These are phyloP conservation scores for Vanilla planifolia DNA, from an alignment of 106 monocot species.

Conservation along the genomic window DNA sequence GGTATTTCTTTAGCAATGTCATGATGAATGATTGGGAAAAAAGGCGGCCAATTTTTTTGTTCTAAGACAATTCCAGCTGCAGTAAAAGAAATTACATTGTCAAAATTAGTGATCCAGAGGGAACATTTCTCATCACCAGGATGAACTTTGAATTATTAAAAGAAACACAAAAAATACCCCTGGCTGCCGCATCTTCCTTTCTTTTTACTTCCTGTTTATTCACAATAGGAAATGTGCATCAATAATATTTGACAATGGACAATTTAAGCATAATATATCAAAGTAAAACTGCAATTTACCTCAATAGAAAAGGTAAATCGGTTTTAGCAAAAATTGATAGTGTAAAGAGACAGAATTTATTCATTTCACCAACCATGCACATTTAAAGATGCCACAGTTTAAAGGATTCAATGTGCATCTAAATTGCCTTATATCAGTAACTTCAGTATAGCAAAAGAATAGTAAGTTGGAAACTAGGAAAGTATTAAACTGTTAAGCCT, in stretches of 20 bases:
- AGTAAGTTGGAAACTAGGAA: too few species aligned
- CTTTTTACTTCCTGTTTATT: conserved; percentile 61
- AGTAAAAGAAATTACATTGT: neutral
- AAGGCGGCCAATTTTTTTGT: conserved; percentile 90
- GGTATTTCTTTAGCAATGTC: conserved; percentile 92
- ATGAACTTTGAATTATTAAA: neutral
- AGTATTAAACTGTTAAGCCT: too few species aligned
- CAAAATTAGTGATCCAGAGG: neutral
- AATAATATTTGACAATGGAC: neutral
- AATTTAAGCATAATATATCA: too few species aligned
- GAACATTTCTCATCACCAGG: neutral
- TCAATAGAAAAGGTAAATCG: too few species aligned
- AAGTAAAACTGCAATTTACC: too few species aligned
- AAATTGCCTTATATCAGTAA: too few species aligned
- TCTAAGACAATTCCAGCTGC: conserved; percentile 88
- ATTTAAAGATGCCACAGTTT: too few species aligned
- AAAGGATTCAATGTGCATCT: too few species aligned
- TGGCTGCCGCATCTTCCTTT: conserved; percentile 75
- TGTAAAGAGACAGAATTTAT: too few species aligned
- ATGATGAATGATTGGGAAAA: conserved; percentile 86
- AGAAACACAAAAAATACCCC: conserved; percentile 29
- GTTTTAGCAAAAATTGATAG: too few species aligned
- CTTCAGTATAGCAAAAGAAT: too few species aligned
- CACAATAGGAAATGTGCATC: neutral
- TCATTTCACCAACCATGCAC: too few species aligned